A percentile compares a stretch with the other conserved stretches of the same genome.
Evolutionary conservation across 768 basidiomycete genomes (phyloP).

Genomic region (Leccinum subgranulosum): DNA sequence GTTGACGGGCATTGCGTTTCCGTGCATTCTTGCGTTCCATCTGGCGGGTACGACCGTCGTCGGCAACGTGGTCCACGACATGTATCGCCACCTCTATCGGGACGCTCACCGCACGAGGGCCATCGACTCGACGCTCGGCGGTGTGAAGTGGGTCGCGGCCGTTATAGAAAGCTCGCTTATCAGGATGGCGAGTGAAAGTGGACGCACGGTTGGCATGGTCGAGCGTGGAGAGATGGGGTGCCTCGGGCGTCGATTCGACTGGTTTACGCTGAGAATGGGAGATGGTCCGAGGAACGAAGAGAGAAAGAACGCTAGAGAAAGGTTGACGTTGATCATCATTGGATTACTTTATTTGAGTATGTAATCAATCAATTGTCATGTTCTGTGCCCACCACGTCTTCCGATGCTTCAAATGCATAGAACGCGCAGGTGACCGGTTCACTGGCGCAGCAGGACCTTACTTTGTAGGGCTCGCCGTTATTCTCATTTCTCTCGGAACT

Average conservation of each 20-base stretch:
- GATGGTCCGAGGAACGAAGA: conserved; percentile 44
- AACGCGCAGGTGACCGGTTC: conserved; percentile 70
- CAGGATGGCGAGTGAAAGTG: conserved; percentile 49
- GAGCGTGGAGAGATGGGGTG: conserved; percentile 38
- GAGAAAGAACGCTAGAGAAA: conserved; percentile 37
- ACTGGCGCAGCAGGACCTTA: conserved; percentile 91
- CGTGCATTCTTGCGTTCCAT: conserved; percentile 18
- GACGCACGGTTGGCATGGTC: conserved; percentile 43
- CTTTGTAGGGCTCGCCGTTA: conserved; percentile 79
- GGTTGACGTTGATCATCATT: conserved; percentile 21
- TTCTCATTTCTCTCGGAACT: conserved; percentile 65
- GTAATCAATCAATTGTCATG: conserved; percentile 6
- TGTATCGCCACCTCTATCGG: conserved; percentile 45
- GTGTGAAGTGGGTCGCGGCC: conserved; percentile 39
- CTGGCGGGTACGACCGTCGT: conserved; percentile 30
- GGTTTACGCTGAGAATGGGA: conserved; percentile 45
- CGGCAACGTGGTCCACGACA: conserved; percentile 47
- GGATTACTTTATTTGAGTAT: conserved; percentile 1
- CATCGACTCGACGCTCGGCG: conserved; percentile 35
- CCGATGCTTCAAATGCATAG: conserved; percentile 62
- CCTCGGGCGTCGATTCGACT: conserved; percentile 49
- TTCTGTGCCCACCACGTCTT: conserved; percentile 36
- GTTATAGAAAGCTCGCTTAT: conserved; percentile 50
- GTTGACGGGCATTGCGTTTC: conserved; percentile 7
- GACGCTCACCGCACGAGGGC: conserved; percentile 34